Evolutionary conservation across 1,284 basidiomycete genomes (phyloP).

Genomic region (Ceratobasidium sp.): DNA sequence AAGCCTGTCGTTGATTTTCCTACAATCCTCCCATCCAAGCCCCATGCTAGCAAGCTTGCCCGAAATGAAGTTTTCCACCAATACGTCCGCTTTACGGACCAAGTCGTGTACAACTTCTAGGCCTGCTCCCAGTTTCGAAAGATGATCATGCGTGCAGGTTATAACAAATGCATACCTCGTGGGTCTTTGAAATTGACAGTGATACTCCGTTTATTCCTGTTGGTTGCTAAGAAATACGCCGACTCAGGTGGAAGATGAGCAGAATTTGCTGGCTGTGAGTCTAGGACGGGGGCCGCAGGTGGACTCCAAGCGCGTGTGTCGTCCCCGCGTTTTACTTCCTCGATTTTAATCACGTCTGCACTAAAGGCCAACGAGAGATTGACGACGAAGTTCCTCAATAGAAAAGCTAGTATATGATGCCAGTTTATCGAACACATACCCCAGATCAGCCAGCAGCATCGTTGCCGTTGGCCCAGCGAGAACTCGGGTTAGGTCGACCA

Average conservation of each 20-base stretch:
- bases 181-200: slow-evolving; percentile 89
- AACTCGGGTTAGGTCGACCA: slow-evolving; percentile 90
- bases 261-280: slow-evolving; percentile 66
- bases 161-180: slow-evolving; percentile 56
- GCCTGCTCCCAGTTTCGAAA: slow-evolving; percentile 60
- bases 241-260: slow-evolving; percentile 88
- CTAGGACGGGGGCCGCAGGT: slow-evolving; percentile 75
- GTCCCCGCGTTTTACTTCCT: slow-evolving; percentile 85
- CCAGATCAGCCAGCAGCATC: slow-evolving; percentile 90
- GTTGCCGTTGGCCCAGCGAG: slow-evolving; percentile 91
- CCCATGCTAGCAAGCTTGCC: slow-evolving; percentile 90
- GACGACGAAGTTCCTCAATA: not conserved
- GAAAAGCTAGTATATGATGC: not conserved
- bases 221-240: slow-evolving; percentile 92
- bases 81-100: slow-evolving; percentile 82
- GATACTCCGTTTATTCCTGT: slow-evolving; percentile 91
- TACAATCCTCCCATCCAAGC: slow-evolving; percentile 88
- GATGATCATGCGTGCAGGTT: not conserved
- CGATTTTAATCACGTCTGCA: slow-evolving; percentile 93
- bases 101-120: slow-evolving; percentile 83
- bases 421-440: slow-evolving; percentile 49
- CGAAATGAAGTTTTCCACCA: slow-evolving; percentile 90
- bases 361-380: slow-evolving; percentile 52
- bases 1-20: slow-evolving; percentile 82
- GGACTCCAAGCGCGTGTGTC: slow-evolving; percentile 92